These are phyloP conservation scores for Mycena maculata DNA, from an alignment of 768 basidiomycete genomes.

Conservation along the genomic window DNA sequence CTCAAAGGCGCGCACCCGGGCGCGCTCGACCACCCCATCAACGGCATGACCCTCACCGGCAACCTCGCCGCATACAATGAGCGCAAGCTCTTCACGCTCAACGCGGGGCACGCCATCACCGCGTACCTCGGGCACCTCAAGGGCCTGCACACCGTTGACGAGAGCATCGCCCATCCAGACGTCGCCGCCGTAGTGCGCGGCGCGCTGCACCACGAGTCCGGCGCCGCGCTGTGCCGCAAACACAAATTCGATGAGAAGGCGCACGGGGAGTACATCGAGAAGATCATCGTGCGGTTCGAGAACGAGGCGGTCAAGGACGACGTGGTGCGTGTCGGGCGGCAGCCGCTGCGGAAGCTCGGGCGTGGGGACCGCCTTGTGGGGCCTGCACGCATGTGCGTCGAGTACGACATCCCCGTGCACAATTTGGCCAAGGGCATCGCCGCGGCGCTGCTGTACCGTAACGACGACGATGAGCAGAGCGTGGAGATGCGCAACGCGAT, in stretches of 20 bases:
- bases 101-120: conserved; percentile 52
- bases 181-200: conserved; percentile 42
- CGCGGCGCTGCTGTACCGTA: conserved; percentile 48
- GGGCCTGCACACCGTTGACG: conserved; percentile 44
- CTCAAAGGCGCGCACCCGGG: conserved; percentile 40
- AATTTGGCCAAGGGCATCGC: conserved; percentile 49
- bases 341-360: conserved; percentile 54
- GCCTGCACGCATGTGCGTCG: conserved; percentile 48
- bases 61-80: conserved; percentile 51
- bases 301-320: conserved; percentile 52
- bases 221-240: conserved; percentile 48
- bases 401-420: conserved; percentile 43
- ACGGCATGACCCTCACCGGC: conserved; percentile 43
- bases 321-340: conserved; percentile 49
- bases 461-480: conserved; percentile 48
- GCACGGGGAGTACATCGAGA: conserved; percentile 47
- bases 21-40: conserved; percentile 41
- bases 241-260: conserved; percentile 41
- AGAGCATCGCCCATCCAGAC: conserved; percentile 44
- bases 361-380: conserved; percentile 50
- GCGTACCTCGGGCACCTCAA: conserved; percentile 53
- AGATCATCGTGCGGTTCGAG: conserved; percentile 46
- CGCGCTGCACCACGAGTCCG: conserved; percentile 49
- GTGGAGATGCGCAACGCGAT: conserved; percentile 40
- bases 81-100: conserved; percentile 57